Base-by-base conservation (phyloP, 192 early-diverging fungal genomes). In the Backusella mclennaniae region DNA sequence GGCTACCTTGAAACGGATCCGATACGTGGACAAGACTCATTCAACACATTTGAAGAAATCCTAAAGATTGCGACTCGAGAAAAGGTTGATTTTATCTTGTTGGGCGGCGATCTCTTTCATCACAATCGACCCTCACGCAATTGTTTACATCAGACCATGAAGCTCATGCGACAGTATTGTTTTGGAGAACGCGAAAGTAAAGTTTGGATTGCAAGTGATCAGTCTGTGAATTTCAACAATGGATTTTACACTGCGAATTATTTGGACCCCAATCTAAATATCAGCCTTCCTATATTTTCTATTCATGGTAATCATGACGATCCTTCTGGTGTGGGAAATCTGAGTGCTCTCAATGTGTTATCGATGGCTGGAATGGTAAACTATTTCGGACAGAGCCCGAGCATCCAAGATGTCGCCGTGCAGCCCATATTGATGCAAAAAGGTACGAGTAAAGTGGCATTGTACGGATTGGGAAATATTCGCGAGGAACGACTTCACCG, bases 281-380 rank as follows among this genome's bases (percentile, higher is more conserved):
- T 97, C 7, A 75, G 87, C 6, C 87, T 96, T 17, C 97, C 97
- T 0, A 89, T 99, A 0, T 99, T 98, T 77, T 93, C 95, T 0
- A 99, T 99, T 68, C 97, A 99, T 79, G 97, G 97, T 0, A 99
- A 99, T 84, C 97, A 99, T 76, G 97, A 99, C 75, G 96, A 97
- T 80, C 97, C 97, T 19, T 87, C 91, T 14, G 96, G 95, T 19
- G 87, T 94, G 52, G 94, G 94, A 42, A 91, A 91, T 75, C 78
- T 96, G 29, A 93, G 92, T 59, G 95, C 96, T 0, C 86, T 98
- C 66, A 94, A 98, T 77, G 75, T 96, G 38, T 85, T 99, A 11
- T 86, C 90, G 3, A 89, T 89, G 4, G 85, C 93, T 4, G 95
- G 96, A 0, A 81, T 96, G 31, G 88, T 99, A 44, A 99, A 99